Evolutionary conservation across 441 rosid genomes (phyloP), one percentile per base, ranked within the genome.

Genomic region (Rhodomyrtus psidioides): DNA sequence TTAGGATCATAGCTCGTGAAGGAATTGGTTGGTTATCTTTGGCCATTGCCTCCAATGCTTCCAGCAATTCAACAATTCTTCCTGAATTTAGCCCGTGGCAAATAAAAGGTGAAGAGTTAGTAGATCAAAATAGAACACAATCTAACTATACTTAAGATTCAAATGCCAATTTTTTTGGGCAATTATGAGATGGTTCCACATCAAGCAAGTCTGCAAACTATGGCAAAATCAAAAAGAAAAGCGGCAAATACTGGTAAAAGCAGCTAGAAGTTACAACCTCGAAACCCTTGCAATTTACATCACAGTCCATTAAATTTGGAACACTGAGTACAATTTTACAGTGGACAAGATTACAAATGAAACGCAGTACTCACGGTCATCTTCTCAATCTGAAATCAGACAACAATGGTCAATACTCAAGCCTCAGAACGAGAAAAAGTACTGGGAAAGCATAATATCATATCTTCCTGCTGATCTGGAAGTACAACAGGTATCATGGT

Each of bases 1-100:
- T 96, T 90, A 96, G 89, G 86, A 96, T 94, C 99, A 95, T 97
- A 87, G 98, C 99, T 89, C 99, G 91, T 60, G 96, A 94, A 85
- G 99, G 97, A 87, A 97, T 94, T 59, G 93, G 93, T 92, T 94
- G 98, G 88, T 90, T 91, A 91, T 97, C 98, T 92, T 90, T 93
- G 86, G 88, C 94, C 98, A 97, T 94, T 62, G 96, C 94, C 87
- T 97, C 95, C 85, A 97, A 93, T 89, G 98, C 99, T 89, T 96
- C 98, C 81, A 97, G 92, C 90, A 97, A 91, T 85, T 96, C 99
- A 85, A 93, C 92, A 83, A 96, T 90, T 92, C 98, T 95, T 88
- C 99, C 98, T 97, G 95, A 74, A 88, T 91, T 91, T 91, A 93
- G 87, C n/a, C n/a, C 1, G 79, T 21, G 6, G n/a, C 60, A 82